Conservation (phyloP, 2,329 filamentous ascomycete species). For the Dissoconium aciculare region DNA sequence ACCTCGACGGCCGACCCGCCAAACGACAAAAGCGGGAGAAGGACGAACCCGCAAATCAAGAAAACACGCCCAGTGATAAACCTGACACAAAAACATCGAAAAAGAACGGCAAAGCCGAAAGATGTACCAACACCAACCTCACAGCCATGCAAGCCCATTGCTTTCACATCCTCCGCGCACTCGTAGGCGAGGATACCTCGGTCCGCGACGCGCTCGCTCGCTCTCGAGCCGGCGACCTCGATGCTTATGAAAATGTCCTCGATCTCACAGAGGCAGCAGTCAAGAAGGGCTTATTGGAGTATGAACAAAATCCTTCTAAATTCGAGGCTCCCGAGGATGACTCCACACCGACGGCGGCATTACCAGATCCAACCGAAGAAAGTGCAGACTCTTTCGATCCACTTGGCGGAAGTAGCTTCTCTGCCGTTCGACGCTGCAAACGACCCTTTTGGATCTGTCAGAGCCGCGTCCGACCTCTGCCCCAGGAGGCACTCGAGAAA, state of each 20-base stretch:
- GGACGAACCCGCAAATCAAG: too few relatives aligned
- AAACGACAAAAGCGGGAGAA: conserved; percentile 38
- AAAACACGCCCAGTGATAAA: conserved; percentile 7
- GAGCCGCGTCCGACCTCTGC: conserved; percentile 70
- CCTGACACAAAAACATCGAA: conserved; percentile 25
- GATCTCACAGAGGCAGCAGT: conserved; percentile 60
- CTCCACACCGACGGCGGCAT: neutral
- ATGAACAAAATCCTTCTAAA: conserved; percentile 31
- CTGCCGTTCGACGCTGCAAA: conserved; percentile 56
- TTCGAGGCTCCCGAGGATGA: conserved; percentile 15
- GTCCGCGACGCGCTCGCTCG: conserved; percentile 72
- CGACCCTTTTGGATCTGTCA: conserved; percentile 85
- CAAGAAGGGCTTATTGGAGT: conserved; percentile 56
- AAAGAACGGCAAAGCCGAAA: conserved; percentile 31
- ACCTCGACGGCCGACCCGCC: conserved; percentile 34
- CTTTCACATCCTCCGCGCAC: conserved; percentile 75
- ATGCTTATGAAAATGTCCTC: conserved; percentile 62
- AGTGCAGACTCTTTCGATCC: conserved; percentile 11
- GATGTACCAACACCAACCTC: conserved; percentile 48
- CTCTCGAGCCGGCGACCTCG: conserved; percentile 53
- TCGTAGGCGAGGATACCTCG: conserved; percentile 66
- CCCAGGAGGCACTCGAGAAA: conserved; percentile 54
- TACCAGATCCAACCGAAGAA: conserved; percentile 17
- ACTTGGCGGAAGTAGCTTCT: conserved; percentile 27
- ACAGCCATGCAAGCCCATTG: conserved; percentile 77